Evolutionary conservation across 2,329 filamentous ascomycete species (phyloP), one percentile per base, ranked within the genome.

Genomic region (Penicillium sp.): DNA sequence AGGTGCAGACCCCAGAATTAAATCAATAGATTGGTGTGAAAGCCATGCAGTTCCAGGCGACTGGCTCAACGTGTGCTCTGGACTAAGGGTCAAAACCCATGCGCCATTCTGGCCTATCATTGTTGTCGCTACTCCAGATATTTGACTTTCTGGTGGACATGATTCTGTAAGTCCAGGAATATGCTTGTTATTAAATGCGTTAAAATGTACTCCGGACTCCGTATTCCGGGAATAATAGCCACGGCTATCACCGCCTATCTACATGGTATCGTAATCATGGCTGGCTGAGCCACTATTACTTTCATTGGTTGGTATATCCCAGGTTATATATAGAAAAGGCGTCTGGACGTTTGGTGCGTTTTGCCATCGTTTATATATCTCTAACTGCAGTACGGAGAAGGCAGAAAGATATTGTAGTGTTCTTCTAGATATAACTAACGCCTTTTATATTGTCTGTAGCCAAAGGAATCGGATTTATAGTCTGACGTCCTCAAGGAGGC

Each of bases 71-170:
- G 46, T 50, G 33, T 55, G 19, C 17, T 47, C 43, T 46, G 45
- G 17, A 37, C 52, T 33, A 44, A 43, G 52, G 25, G 22, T 49
- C 36, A 38, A 35, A 50, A 28, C 31, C 52, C 46, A 40, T 55
- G 52, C 46, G 19, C 40, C 52, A 44, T 36, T 33, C 40, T 22
- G 28, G 46, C 52, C 52, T 55, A 50, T 55, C 46, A 50, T 36
- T 26, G 40, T 55, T 55, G 52, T 55, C 52, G 16, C n/a, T 19
- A 25, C 36, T 53, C 42, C 40, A 40, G 26, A 40, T 50, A 33
- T 38, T 55, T 38, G 40, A 35, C 19, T 54, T 49, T 49, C 26
- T 2, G 46, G 25, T 54, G 38, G 46, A n/a, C n/a, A 33, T 38
- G 16, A 41, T 28, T 8, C 14, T 40, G 11, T 26, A 3, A 47